Percentiles rank a stretch among this genome's conserved stretches.
Evolutionary conservation across 23 red algal genomes (phyloP).

Genomic region (Pyropia haitanensis): DNA sequence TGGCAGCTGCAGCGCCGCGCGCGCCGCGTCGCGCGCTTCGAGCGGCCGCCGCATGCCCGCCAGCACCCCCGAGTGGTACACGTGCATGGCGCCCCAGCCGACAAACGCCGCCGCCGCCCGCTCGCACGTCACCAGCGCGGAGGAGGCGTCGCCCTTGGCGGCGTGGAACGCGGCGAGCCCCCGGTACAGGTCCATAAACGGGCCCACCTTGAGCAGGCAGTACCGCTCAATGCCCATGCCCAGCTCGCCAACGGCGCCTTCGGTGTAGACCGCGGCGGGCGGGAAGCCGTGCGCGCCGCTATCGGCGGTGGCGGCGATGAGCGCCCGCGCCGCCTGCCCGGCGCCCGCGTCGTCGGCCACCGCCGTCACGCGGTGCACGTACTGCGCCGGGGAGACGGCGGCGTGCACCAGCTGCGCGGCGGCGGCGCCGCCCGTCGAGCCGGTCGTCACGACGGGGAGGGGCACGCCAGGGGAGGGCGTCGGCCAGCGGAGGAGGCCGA

Average conservation of each 20-base stretch:
- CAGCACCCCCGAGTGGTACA: constrained; percentile 62
- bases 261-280: constrained; percentile 32
- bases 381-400: constrained; percentile 15
- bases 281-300: background rate
- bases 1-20: constrained; percentile 68
- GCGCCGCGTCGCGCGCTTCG: constrained; percentile 81
- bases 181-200: constrained; percentile 75
- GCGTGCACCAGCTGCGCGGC: constrained; percentile 20
- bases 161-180: constrained; percentile 48
- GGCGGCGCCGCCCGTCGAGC: constrained; percentile 2
- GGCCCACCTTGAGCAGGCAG: constrained; percentile 61
- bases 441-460: constrained; percentile 53
- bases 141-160: constrained; percentile 36
- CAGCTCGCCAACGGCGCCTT: constrained; percentile 44
- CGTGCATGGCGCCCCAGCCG: constrained; percentile 62
- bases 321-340: background rate
- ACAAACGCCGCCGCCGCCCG: constrained; percentile 45
- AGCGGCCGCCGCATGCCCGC: constrained; percentile 27
- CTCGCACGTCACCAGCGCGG: constrained; percentile 67
- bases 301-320: constrained; percentile 13
- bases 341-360: constrained; percentile 28
- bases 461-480: constrained; percentile 61
- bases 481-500: constrained; percentile 82
- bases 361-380: constrained; percentile 31
- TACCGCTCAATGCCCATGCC: constrained; percentile 69